Base-by-base conservation (phyloP, 1,139 yeast species). In the Magnusiomyces suaveolens region DNA sequence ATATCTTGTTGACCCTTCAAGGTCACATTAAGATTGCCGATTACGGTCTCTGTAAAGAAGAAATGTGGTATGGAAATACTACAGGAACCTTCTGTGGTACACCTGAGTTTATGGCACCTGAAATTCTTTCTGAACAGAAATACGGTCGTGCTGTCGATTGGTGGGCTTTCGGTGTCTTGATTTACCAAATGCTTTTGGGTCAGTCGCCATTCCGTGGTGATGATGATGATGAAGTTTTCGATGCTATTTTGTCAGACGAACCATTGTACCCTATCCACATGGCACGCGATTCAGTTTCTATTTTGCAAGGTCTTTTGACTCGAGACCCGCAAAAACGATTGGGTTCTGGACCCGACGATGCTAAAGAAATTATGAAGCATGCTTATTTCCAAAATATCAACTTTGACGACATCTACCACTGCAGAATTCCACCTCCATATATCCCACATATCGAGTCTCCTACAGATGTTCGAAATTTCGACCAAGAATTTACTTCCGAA, bases 31-130 rank as follows among this genome's bases (percentile, higher is more conserved):
- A 92, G 72, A 82, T 92, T 64, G 98, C 95, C 25, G 99, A 92
- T 71, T 92, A 89, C 66, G 99, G 99, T 54, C 77, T 92, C 62
- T 92, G 98, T 77, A 92, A 92, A 69, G 97, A 89, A 64, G 85
- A 86, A 55, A 92, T 92, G 97, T 87, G 94, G 86, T 77, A 76
- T 65, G 88, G 88, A n/a, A 81, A 79, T 61, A 87, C 92, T 32
- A 94, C 98, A 0, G 87, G 92, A 12, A 92, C 99, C 0, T 92
- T 92, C 72, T 94, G 98, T 75, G 99, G 99, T 64, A 92, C 99
- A 0, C 98, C 99, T 0, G 98, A 92, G 69, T 88, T 92, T 64
- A 92, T 92, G 96, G 99, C 98, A 1, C 99, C 99, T 0, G 99
- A 92, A 70, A 90, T 92, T 62, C 77, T 94, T 65, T 83, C 87